These are phyloP conservation scores for Nicotiana otophora DNA, from an alignment of 257 asterid species.

Conservation along the genomic window DNA sequence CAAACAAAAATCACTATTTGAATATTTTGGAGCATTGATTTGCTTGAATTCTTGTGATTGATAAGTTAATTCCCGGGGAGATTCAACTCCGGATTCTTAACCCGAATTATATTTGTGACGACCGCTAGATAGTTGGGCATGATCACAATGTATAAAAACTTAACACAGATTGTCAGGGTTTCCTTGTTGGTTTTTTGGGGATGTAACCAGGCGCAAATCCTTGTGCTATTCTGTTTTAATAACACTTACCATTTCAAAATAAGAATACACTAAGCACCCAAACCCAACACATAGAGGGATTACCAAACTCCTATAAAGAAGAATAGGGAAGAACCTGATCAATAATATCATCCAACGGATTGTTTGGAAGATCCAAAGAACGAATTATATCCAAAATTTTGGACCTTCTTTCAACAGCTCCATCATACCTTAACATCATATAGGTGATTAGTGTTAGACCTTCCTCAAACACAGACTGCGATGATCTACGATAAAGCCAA, in stretches of 20 bases:
- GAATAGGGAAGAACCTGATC: constrained; percentile 62
- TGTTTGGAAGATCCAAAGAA: constrained; percentile 91
- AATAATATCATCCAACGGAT: constrained; percentile 95
- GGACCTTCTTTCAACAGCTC: constrained; percentile 66
- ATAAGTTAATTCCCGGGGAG: no score
- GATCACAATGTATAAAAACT: no score
- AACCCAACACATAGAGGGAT: not conserved
- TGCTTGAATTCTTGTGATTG: no score
- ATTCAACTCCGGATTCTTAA: no score
- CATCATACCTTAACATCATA: constrained; percentile 62
- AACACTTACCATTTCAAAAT: not conserved
- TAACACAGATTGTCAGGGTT: not conserved
- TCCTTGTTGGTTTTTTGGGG: not conserved
- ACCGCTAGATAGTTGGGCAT: no score
- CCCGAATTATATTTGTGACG: no score
- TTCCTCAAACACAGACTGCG: not conserved
- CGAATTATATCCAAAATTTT: constrained; percentile 75
- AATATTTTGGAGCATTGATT: no score
- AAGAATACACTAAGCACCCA: not conserved
- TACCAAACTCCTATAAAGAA: not conserved
- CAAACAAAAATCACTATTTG: no score
- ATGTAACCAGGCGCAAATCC: not conserved
- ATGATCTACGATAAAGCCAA: not conserved
- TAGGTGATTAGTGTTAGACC: not conserved
- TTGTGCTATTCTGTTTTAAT: not conserved